Evolutionary conservation across 2,329 filamentous ascomycete genomes (phyloP), one percentile per base, ranked within the genome.

Genomic region (Trichoderma sp.): DNA sequence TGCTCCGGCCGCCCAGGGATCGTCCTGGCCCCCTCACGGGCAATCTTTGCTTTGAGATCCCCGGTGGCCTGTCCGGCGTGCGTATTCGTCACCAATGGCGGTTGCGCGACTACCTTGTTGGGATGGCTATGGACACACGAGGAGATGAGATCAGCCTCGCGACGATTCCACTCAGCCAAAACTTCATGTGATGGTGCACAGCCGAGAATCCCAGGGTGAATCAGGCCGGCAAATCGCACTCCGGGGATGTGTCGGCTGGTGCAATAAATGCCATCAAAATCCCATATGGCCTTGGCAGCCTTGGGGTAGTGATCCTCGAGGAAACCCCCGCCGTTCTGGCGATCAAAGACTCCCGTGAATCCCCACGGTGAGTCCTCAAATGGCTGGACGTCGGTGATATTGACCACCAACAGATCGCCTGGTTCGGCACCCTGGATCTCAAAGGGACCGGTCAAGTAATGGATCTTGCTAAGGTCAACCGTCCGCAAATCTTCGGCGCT

Each of bases 331-430:
- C 93, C 93, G 71, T 97, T 97, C 17, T 88, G 79, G 69, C 86
- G 88, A 62, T 89, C 83, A 72, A 97, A 97, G 5, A 95, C 78
- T 9, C 92, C 92, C 0, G 91, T 94, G 75, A 96, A 96, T 0
- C 93, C 93, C 93, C 93, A 97, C 0, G 92, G 92, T 65, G 90
- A 86, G 34, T 95, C 87, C 68, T 94, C 83, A 69, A 96, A 88
- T 0, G 93, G 93, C 78, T 97, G 92, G 0, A 97, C 91, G 72
- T 97, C 93, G 76, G 94, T 92, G 69, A 97, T 97, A 75, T 97
- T 92, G 7, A 97, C 90, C 0, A 96, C 79, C 0, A 96, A 82
- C 1, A 96, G 82, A 73, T 97, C 93, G 0, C 93, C 93, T 0
- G 93, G 92, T 75, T 93, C 86, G 0, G 92, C 92, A 1, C 86